Conservation (phyloP, 2,329 filamentous ascomycete species). For the Sporothrix phasma region DNA sequence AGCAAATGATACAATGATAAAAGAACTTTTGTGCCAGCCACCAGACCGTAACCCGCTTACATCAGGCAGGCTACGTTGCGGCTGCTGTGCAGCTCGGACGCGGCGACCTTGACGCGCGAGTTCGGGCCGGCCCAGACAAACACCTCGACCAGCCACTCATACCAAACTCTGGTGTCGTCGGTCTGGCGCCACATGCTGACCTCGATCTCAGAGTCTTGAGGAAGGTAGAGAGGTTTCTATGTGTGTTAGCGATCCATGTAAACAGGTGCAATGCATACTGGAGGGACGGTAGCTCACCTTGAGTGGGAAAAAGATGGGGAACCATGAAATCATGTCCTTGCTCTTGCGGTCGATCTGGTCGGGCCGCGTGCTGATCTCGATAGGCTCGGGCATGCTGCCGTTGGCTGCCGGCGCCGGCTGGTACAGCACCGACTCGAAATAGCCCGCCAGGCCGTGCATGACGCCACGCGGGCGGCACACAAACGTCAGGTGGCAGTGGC, state of each 20-base stretch:
- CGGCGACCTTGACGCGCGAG: constrained; percentile 53
- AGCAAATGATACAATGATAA: no score
- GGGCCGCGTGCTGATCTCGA: constrained; percentile 88
- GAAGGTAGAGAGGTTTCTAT: constrained; percentile 75
- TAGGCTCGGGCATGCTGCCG: constrained; percentile 36
- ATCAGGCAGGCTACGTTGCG: constrained; percentile 61
- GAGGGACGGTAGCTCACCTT: constrained; percentile 53
- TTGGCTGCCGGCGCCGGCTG: constrained; percentile 31
- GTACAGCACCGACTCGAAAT: constrained; percentile 96
- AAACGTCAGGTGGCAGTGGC: constrained; percentile 71
- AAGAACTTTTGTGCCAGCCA: neutral
- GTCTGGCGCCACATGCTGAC: constrained; percentile 95
- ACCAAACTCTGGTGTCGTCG: constrained; percentile 94
- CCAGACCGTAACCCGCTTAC: constrained; percentile 29
- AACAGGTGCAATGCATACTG: neutral
- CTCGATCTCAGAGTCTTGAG: constrained; percentile 73
- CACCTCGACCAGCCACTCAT: constrained; percentile 92
- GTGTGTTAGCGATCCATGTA: neutral
- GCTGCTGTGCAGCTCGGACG: constrained; percentile 58
- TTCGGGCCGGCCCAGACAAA: constrained; percentile 56
- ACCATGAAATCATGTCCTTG: constrained; percentile 98
- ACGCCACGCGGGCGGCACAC: constrained; percentile 68
- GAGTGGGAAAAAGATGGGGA: constrained; percentile 94
- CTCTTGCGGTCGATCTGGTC: constrained; percentile 88
- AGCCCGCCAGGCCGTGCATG: constrained; percentile 83